Conservation (phyloP, 148 eudicot genomes). For the Nepenthes gracilis region DNA sequence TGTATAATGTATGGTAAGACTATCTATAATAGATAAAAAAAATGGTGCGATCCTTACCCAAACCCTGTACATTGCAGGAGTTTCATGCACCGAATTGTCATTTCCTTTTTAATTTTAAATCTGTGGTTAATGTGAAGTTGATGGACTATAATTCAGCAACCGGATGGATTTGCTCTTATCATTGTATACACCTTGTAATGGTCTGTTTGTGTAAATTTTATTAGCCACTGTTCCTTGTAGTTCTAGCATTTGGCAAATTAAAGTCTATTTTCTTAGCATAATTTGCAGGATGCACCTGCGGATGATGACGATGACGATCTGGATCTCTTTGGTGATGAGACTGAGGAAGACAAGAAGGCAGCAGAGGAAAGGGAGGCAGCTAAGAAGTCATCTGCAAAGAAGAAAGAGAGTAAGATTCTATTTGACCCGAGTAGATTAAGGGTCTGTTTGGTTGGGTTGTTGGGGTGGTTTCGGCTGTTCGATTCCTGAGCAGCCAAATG, state of each 20-base stretch:
- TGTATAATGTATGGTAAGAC: too few species aligned
- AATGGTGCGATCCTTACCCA: too few species aligned
- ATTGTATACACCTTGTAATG: too few species aligned
- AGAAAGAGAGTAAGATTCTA: slow-evolving; percentile 75
- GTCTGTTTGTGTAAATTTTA: neutral
- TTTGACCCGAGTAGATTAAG: neutral
- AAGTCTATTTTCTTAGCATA: neutral
- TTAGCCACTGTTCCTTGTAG: neutral
- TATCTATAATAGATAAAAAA: too few species aligned
- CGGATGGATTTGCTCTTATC: too few species aligned
- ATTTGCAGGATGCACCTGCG: slow-evolving; percentile 35
- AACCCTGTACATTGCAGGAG: too few species aligned
- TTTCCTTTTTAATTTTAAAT: too few species aligned
- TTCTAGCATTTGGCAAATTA: neutral
- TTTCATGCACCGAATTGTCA: too few species aligned
- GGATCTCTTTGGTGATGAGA: slow-evolving; percentile 98
- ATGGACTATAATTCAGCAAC: too few species aligned
- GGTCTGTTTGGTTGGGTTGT: neutral
- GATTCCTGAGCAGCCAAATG: too few species aligned
- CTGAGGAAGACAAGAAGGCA: slow-evolving; percentile 96
- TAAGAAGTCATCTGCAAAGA: slow-evolving; percentile 60
- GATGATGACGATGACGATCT: slow-evolving; percentile 88
- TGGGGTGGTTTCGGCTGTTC: neutral
- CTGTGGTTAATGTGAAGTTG: too few species aligned
- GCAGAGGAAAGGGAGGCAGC: slow-evolving; percentile 83